These are phyloP conservation scores for Triticum turgidum DNA, from an alignment of 176 grass and related monocot species.

Conservation along the genomic window DNA sequence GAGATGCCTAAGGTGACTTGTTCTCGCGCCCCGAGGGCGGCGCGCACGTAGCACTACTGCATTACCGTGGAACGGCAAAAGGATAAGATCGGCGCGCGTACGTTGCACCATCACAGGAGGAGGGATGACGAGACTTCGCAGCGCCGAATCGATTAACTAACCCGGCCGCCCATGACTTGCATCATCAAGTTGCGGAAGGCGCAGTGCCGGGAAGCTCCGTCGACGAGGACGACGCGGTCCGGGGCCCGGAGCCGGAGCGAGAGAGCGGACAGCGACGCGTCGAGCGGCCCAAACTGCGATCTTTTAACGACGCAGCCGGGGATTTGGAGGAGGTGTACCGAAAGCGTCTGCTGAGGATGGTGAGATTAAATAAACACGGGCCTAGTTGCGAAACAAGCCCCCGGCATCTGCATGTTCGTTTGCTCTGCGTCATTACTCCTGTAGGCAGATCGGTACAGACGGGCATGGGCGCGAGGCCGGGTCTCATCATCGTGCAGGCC, in stretches of 20 bases:
- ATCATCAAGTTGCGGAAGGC: not conserved
- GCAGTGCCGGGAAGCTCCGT: not conserved
- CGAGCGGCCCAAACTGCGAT: constrained; percentile 4
- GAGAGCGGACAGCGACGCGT: constrained; percentile 26
- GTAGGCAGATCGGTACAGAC: not conserved
- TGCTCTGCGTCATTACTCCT: constrained; percentile 36
- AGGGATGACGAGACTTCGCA: not conserved
- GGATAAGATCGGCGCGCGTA: not conserved
- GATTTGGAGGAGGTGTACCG: not conserved
- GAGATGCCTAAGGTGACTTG: not conserved
- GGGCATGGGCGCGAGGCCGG: not conserved
- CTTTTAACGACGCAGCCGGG: constrained; percentile 1
- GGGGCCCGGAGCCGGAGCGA: not conserved
- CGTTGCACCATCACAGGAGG: not conserved
- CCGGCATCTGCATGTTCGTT: constrained; percentile 31
- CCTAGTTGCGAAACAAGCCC: constrained; percentile 9
- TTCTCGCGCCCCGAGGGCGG: not conserved
- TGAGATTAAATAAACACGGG: not conserved
- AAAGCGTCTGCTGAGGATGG: constrained; percentile 18
- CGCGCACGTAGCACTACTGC: not conserved
- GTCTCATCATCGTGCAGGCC: constrained; percentile 1
- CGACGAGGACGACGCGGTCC: not conserved
- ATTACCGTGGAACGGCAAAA: not conserved
- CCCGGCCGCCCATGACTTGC: not conserved
- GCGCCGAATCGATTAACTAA: not conserved